These are phyloP conservation scores for Symbiodinium natans DNA, from an alignment of 73 alveolate genomes.

Conservation along the genomic window DNA sequence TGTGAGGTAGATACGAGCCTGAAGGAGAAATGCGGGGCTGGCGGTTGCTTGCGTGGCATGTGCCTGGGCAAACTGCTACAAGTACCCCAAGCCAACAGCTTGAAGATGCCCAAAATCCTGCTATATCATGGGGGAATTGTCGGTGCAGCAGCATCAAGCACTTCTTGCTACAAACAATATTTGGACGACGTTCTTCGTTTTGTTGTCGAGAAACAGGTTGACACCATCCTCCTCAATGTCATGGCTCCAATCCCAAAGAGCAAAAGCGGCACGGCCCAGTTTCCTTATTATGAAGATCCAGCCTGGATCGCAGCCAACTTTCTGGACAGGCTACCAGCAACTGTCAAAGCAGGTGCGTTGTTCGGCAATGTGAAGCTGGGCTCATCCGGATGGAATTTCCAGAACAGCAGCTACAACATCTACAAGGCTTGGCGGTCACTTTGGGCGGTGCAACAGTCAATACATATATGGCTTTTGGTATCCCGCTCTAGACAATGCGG, in stretches of 20 bases:
- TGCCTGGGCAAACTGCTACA: neutral
- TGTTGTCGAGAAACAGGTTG: neutral
- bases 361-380: slow-evolving; percentile 33
- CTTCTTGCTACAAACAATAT: slow-evolving; percentile 25
- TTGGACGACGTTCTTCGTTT: slow-evolving; percentile 12
- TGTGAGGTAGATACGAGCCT: neutral
- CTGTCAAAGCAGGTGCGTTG: slow-evolving; percentile 36
- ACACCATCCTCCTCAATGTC: slow-evolving; percentile 43
- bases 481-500: neutral
- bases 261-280: neutral
- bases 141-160: neutral
- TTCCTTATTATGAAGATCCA: slow-evolving; percentile 23
- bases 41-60: slow-evolving; percentile 24
- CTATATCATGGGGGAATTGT: slow-evolving; percentile 37
- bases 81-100: neutral
- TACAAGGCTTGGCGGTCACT: neutral
- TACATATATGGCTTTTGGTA: neutral
- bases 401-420: slow-evolving; percentile 43
- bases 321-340: slow-evolving; percentile 13
- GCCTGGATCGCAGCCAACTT: slow-evolving; percentile 26
- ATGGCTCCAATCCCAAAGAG: slow-evolving; percentile 31
- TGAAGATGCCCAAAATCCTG: slow-evolving; percentile 14
- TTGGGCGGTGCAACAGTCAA: neutral
- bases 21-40: neutral
- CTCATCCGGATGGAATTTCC: slow-evolving; percentile 12